Evolutionary conservation across 2,329 filamentous ascomycete genomes (phyloP), one percentile per base, ranked within the genome.

Genomic region (Stromatinia cepivora): DNA sequence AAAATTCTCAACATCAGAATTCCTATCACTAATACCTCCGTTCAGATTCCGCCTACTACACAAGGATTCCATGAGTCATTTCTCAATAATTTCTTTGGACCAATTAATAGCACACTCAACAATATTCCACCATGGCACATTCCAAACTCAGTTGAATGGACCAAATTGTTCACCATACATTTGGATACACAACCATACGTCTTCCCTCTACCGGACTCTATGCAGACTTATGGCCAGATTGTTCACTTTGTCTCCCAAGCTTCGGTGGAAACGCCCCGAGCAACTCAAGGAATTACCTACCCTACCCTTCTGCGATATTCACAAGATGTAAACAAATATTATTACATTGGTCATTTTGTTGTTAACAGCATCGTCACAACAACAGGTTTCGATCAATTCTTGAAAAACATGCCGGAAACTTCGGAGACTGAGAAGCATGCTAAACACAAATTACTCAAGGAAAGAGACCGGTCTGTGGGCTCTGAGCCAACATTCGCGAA

Each of bases 331-430:
- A 39, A 59, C 11, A 15, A 46, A 11, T 59, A 59, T 13, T 13
- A 59, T 8, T 59, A 59, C 39, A 22, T 59, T 5, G 57, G 57
- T 46, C 25, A 59, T 59, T 46, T 59, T 31, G 57, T 59, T 22
- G 57, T 59, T 11, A 59, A 13, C 39, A 59, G 17, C 22, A 9
- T 59, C 15, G 36, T 59, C 22, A 59, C 57, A 46, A 59, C 15
- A 11, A 22, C 15, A 45, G 17, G 31, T 10, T 46, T 59, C 9
- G 9, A 45, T 31, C 39, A 46, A 59, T 15, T 31, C 9, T 31
- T 59, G 4, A 8, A 31, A 11, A 46, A 13, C 11, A 11, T 59
- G 39, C 25, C 57, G 0, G 39, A 46, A 15, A 17, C 20, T 22
- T 25, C 17, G 5, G 8, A 20, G 13, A 9, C 25, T 13, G n/a